Conservation (phyloP, 2,329 filamentous ascomycete genomes). For the Tympanopsis confertula region DNA sequence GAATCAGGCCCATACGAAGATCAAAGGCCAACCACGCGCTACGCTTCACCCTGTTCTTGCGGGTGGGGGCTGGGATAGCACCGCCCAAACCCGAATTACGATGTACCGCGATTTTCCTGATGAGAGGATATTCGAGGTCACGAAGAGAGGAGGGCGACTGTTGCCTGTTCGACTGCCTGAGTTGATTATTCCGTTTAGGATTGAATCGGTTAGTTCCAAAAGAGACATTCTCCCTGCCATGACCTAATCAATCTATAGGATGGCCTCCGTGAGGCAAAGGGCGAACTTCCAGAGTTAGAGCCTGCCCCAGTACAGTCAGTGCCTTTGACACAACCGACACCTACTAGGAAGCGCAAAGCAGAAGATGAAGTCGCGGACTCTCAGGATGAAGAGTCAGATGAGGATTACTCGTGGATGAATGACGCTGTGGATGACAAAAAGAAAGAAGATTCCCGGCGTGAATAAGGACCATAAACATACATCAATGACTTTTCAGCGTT, state of each 20-base stretch:
- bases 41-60: neutral
- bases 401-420: conserved; percentile 7
- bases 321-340: neutral
- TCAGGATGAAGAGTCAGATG: neutral
- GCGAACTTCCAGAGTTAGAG: too few relatives aligned
- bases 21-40: conserved; percentile 1
- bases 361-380: neutral
- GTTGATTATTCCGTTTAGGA: neutral
- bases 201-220: neutral
- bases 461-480: too few relatives aligned
- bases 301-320: too few relatives aligned
- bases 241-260: neutral
- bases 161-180: neutral
- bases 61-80: neutral
- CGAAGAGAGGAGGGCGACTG: neutral
- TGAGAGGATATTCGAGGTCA: neutral
- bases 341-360: neutral
- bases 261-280: neutral
- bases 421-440: conserved; percentile 2
- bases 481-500: too few relatives aligned
- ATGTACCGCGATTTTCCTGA: neutral
- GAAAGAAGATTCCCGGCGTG: too few relatives aligned
- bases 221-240: neutral
- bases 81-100: neutral
- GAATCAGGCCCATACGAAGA: conserved; percentile 1